phyloP scores from a whole-genome alignment of 768 basidiomycete species.

The Suillus plorans region DNA sequence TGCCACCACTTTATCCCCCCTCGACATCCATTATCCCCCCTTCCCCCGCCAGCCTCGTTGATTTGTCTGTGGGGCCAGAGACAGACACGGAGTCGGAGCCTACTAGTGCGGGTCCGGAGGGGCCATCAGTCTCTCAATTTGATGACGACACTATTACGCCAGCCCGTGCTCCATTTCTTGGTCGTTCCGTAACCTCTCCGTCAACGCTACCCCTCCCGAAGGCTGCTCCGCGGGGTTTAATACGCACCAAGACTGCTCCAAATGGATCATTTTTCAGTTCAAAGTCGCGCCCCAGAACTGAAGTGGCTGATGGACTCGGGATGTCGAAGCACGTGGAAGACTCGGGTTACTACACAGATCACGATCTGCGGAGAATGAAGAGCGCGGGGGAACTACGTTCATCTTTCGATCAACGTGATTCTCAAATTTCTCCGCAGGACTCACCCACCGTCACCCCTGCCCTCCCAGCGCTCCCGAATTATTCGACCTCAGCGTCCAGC shows the following conservation, averaged over 20 bases:
- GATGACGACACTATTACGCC: slow-evolving; percentile 77
- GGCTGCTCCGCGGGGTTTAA: slow-evolving; percentile 44
- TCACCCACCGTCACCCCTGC: slow-evolving; percentile 34
- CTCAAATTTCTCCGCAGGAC: slow-evolving; percentile 22
- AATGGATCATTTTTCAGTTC: slow-evolving; percentile 52
- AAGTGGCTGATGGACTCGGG: slow-evolving; percentile 23
- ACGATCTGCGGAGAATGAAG: slow-evolving; percentile 79
- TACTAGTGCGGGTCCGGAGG: slow-evolving; percentile 38
- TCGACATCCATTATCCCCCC: slow-evolving; percentile 62
- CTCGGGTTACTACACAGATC: slow-evolving; percentile 45
- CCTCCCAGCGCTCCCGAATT: slow-evolving; percentile 46
- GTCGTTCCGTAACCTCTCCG: slow-evolving; percentile 53
- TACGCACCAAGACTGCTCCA: slow-evolving; percentile 74
- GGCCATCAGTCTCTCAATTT: slow-evolving; percentile 27
- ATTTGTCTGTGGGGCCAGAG: slow-evolving; percentile 48
- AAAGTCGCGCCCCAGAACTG: slow-evolving; percentile 40
- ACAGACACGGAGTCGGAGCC: slow-evolving; percentile 54
- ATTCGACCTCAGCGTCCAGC: slow-evolving; percentile 65
- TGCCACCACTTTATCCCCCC: slow-evolving; percentile 62
- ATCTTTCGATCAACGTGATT: slow-evolving; percentile 27
- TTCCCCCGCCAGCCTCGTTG: slow-evolving; percentile 45
- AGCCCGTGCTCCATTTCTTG: slow-evolving; percentile 53
- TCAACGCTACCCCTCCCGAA: slow-evolving; percentile 28
- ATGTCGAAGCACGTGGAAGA: slow-evolving; percentile 36
- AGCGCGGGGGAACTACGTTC: slow-evolving; percentile 77